Conservation (phyloP, 2,329 filamentous ascomycete species). For the Trichoderma polysporum region DNA sequence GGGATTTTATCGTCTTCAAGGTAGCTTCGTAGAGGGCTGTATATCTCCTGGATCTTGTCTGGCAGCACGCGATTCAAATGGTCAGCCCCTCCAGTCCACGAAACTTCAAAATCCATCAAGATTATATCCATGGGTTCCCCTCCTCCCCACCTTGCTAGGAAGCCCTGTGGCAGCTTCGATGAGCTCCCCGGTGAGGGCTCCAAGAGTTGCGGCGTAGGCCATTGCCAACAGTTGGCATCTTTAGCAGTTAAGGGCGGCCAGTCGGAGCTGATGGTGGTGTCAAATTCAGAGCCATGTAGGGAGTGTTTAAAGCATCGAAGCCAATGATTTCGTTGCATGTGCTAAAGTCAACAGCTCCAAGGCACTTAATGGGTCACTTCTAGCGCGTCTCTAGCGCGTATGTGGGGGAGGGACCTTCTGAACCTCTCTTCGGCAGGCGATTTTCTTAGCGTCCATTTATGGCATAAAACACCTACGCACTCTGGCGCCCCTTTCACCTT, state of each 20-base stretch:
- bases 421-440: constrained; percentile 4
- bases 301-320: not conserved
- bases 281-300: not conserved
- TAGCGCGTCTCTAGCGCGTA: constrained; percentile 13
- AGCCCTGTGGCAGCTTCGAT: constrained; percentile 62
- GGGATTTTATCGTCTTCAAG: constrained; percentile 52
- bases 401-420: constrained; percentile 8
- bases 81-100: constrained; percentile 16
- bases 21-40: constrained; percentile 48
- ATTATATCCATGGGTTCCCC: not conserved
- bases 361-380: constrained; percentile 6
- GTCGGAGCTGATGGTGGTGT: not conserved
- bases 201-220: constrained; percentile 67
- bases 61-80: not conserved
- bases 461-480: constrained; percentile 2
- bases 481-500: constrained; percentile 7
- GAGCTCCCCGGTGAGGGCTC: constrained; percentile 67
- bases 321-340: not conserved
- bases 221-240: constrained; percentile 45
- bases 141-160: constrained; percentile 47
- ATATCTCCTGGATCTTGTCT: constrained; percentile 39
- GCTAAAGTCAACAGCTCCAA: not conserved
- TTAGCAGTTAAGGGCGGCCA: constrained; percentile 8
- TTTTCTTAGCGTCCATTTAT: not conserved
- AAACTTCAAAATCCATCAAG: not conserved